These are phyloP conservation scores for Penicillium sp. DNA, from an alignment of 2,329 filamentous ascomycete species.

Conservation along the genomic window DNA sequence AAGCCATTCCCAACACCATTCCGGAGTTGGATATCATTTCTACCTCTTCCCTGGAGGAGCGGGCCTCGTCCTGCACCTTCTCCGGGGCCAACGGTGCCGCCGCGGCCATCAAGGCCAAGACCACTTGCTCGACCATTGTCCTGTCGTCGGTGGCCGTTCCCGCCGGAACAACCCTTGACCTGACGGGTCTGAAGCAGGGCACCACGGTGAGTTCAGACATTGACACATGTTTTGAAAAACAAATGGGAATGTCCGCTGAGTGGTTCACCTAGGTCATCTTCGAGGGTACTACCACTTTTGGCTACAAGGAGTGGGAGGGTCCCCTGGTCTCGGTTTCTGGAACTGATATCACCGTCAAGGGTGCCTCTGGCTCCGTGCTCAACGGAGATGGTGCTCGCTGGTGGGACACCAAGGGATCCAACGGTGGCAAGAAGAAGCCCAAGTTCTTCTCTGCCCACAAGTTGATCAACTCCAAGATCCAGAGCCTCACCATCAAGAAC, in stretches of 20 bases:
- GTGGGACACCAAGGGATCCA: constrained; percentile 39
- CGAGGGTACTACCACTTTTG: background rate
- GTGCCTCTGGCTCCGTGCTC: background rate
- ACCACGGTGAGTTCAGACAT: background rate
- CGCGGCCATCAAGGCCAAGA: constrained; percentile 24
- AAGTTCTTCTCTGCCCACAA: constrained; percentile 54
- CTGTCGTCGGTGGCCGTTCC: constrained; percentile 1
- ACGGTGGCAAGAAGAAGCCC: constrained; percentile 54
- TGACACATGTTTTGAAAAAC: no score
- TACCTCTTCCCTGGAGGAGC: constrained; percentile 4
- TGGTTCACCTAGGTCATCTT: background rate
- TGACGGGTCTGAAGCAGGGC: constrained; percentile 1
- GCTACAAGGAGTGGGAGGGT: background rate
- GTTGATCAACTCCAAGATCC: constrained; percentile 29
- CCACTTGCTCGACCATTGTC: constrained; percentile 1
- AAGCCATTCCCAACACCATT: background rate
- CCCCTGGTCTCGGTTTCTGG: constrained; percentile 1
- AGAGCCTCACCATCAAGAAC: constrained; percentile 31
- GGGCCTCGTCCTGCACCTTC: constrained; percentile 31
- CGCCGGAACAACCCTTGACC: background rate
- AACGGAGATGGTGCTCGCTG: constrained; percentile 1
- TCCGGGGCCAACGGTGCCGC: constrained; percentile 18
- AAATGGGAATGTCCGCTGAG: background rate
- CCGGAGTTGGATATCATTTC: background rate
- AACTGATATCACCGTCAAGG: background rate